Evolutionary conservation across 257 asterid genomes (phyloP).

Genomic region (Jacaranda copaia): DNA sequence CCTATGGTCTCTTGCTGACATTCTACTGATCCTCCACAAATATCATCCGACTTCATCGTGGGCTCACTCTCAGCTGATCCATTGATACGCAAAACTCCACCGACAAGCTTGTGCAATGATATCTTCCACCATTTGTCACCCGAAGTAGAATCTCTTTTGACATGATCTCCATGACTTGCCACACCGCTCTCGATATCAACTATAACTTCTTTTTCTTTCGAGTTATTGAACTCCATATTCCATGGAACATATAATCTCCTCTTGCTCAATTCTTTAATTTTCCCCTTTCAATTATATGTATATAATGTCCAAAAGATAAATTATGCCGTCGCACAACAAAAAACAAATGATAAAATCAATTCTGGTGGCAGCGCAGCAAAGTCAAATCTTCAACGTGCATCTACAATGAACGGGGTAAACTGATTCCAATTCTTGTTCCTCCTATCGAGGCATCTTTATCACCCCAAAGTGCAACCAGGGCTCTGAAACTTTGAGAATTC

Average conservation of each 20-base stretch:
- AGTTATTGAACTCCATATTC: constrained; percentile 43
- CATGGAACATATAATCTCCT: constrained; percentile 29
- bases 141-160: not conserved
- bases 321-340: not conserved
- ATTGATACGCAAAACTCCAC: constrained; percentile 43
- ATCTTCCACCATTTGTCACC: constrained; percentile 30
- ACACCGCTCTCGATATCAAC: constrained; percentile 54
- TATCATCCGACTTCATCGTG: constrained; percentile 1
- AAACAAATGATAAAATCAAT: not conserved
- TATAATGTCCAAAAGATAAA: not conserved
- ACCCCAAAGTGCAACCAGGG: constrained; percentile 21
- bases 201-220: constrained; percentile 38
- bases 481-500: constrained; percentile 38
- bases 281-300: not conserved
- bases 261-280: constrained; percentile 22
- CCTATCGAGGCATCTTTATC: not conserved
- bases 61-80: constrained; percentile 25
- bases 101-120: constrained; percentile 43
- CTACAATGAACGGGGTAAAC: not conserved
- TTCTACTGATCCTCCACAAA: constrained; percentile 7
- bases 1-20: constrained; percentile 25
- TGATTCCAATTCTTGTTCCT: constrained; percentile 9
- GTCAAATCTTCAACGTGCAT: constrained; percentile 14
- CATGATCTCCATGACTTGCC: constrained; percentile 34
- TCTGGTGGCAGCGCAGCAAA: not conserved